Evolutionary conservation across 768 basidiomycete species (phyloP), one percentile per base, ranked within the genome.

Genomic region (Cubamyces lactineus): DNA sequence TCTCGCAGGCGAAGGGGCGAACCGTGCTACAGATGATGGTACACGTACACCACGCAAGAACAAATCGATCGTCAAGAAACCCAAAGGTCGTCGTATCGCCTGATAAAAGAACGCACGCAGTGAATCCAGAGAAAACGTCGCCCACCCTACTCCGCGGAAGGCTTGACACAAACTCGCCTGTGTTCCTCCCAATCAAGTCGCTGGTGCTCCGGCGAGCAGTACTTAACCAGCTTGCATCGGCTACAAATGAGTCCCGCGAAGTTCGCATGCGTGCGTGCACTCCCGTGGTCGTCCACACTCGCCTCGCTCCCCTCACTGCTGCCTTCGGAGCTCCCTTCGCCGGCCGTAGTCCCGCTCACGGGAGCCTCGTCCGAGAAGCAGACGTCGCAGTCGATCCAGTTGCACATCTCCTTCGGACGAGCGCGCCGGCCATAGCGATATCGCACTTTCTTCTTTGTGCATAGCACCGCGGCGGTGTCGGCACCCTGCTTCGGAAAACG

Each of bases 121-220:
- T 13, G 17, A 38, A 24, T 12, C 50, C 42, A 12, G 23, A 17
- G 34, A 9, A 24, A 28, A n/a, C n/a, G 24, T 26, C 7, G 13
- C 15, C 15, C 23, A 28, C 47, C 9, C 46, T 46, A 55, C 23
- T 64, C 63, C 16, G 41, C 55, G n/a, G 64, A 62, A 43, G 78
- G 74, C 61, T 75, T 79, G n/a, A 72, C 73, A 68, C 89, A 91
- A 56, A 91, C 87, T 59, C 89, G 78, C 61, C 83, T 80, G 73
- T 91, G 89, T 72, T 91, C 89, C 23, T 86, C 85, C 89, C 89
- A 91, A 65, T 91, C 89, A 70, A 83, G 84, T 71, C 78, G 81
- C 76, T 91, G 89, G 69, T 90, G 88, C 67, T 89, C 86, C 15
- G 83, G 76, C 48, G 86, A 89, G 69, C 89, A 91, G 67, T 91